Evolutionary conservation across 225 moss, liverwort and hornwort genomes (phyloP).

Genomic region (Pseudisothecium myosuroides): DNA sequence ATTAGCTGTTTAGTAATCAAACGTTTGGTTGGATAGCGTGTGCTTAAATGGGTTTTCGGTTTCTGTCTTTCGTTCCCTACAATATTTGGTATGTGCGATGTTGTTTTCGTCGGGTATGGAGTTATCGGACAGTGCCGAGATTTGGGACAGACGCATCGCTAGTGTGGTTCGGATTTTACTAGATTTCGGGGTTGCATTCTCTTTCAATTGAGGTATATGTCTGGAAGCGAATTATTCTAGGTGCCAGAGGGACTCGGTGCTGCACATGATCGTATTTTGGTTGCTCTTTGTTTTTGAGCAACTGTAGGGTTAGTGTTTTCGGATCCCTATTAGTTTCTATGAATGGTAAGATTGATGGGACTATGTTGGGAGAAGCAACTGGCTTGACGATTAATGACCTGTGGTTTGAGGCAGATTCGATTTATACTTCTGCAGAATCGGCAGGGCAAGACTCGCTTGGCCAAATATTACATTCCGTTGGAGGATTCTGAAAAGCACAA

Average conservation of each 20-base stretch:
- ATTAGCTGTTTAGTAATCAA: not conserved
- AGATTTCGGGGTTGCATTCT: not conserved
- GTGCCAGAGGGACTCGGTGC: not conserved
- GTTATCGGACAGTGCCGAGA: not conserved
- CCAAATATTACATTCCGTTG: constrained; percentile 73
- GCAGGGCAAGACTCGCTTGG: constrained; percentile 81
- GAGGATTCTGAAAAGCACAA: constrained; percentile 89
- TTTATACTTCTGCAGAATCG: constrained; percentile 85
- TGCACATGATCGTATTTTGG: not conserved
- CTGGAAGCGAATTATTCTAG: not conserved
- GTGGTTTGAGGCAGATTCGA: constrained; percentile 49
- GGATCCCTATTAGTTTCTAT: not conserved
- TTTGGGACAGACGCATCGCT: not conserved
- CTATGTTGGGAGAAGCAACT: not conserved
- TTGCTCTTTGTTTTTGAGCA: not conserved
- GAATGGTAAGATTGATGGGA: not conserved
- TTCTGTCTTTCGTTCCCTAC: not conserved
- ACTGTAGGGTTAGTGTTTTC: not conserved
- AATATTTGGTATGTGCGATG: not conserved
- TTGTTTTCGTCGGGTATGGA: not conserved
- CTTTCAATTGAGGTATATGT: not conserved
- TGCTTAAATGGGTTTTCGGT: not conserved
- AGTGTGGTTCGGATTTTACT: not conserved
- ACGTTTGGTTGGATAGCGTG: not conserved
- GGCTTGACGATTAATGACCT: not conserved